Percentiles rank a stretch among this genome's conserved stretches.
These are phyloP conservation scores for Ambrosia hybrid DNA, from an alignment of 140 eudicot species.

Conservation along the genomic window DNA sequence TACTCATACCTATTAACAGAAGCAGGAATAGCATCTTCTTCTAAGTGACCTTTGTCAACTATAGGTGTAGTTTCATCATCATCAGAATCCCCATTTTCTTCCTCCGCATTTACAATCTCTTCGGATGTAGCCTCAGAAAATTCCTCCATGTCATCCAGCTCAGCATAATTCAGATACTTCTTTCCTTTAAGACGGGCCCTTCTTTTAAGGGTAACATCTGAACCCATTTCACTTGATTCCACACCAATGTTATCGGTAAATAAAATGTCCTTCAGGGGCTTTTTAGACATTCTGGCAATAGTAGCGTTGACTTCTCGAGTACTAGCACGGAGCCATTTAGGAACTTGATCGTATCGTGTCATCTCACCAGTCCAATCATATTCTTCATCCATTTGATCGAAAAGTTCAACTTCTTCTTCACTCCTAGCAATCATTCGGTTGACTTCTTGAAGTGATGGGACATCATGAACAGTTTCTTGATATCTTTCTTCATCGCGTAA, in stretches of 20 bases:
- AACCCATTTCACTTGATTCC: too few species aligned
- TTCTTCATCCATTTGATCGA: slow-evolving; percentile 98
- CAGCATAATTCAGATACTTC: slow-evolving; percentile 69
- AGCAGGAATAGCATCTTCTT: slow-evolving; percentile 60
- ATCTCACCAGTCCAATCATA: slow-evolving; percentile 90
- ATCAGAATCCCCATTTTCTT: slow-evolving; percentile 65
- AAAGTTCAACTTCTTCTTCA: slow-evolving; percentile 91
- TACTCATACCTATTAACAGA: slow-evolving; percentile 45
- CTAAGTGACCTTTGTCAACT: slow-evolving; percentile 44
- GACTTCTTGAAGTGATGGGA: slow-evolving; percentile 94
- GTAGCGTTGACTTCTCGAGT: slow-evolving; percentile 66
- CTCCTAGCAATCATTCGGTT: slow-evolving; percentile 97
- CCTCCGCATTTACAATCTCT: slow-evolving; percentile 38
- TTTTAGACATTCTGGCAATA: slow-evolving; percentile 61
- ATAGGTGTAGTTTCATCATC: slow-evolving; percentile 62
- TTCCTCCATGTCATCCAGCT: slow-evolving; percentile 75
- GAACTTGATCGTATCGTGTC: slow-evolving; percentile 83
- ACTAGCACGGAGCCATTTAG: slow-evolving; percentile 82
- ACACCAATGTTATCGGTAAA: slow-evolving; percentile 36
- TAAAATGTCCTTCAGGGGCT: slow-evolving; percentile 45
- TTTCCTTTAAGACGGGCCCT: slow-evolving; percentile 74
- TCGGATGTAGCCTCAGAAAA: slow-evolving; percentile 78
- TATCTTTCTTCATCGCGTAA: slow-evolving; percentile 94
- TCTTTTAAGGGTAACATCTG: slow-evolving; percentile 44
- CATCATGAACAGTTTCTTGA: slow-evolving; percentile 92